Evolutionary conservation across 495 filamentous ascomycete species (phyloP).

Genomic region (Xylaria flabelliformis): DNA sequence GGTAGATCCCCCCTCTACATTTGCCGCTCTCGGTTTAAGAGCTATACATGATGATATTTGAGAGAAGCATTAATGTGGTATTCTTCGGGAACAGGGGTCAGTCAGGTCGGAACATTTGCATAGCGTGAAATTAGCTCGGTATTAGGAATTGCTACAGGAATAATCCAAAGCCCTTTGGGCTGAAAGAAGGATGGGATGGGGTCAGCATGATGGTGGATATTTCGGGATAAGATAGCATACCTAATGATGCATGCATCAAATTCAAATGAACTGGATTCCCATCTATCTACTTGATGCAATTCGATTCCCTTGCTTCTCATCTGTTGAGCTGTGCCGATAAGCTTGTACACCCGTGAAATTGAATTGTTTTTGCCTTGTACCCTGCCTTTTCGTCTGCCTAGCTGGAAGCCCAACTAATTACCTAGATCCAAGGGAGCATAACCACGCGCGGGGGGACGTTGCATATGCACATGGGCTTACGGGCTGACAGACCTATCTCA

Average conservation of each 20-base stretch:
- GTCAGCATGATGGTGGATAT: background rate
- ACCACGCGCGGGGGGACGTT: background rate
- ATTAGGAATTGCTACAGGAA: constrained; percentile 9
- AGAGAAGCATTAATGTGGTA: constrained; percentile 23
- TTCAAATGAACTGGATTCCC: constrained; percentile 22
- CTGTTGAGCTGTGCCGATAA: background rate
- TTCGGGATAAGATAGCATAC: constrained; percentile 3
- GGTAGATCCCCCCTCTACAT: constrained; percentile 20
- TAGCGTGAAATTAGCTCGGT: constrained; percentile 14
- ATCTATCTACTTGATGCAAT: background rate
- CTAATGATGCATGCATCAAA: constrained; percentile 26
- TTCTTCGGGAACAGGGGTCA: constrained; percentile 5
- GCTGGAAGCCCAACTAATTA: constrained; percentile 13
- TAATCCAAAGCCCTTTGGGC: constrained; percentile 11
- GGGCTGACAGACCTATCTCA: constrained; percentile 4
- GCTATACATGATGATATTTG: constrained; percentile 10
- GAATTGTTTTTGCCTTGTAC: background rate
- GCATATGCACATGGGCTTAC: constrained; percentile 20
- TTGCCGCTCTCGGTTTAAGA: background rate
- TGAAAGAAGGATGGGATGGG: background rate
- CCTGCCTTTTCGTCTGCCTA: constrained; percentile 19
- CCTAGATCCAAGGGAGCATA: background rate
- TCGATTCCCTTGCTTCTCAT: background rate
- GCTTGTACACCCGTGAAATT: background rate
- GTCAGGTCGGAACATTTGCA: constrained; percentile 16